phyloP scores from a whole-genome alignment of 768 basidiomycete species.

The Trametes villosa region DNA sequence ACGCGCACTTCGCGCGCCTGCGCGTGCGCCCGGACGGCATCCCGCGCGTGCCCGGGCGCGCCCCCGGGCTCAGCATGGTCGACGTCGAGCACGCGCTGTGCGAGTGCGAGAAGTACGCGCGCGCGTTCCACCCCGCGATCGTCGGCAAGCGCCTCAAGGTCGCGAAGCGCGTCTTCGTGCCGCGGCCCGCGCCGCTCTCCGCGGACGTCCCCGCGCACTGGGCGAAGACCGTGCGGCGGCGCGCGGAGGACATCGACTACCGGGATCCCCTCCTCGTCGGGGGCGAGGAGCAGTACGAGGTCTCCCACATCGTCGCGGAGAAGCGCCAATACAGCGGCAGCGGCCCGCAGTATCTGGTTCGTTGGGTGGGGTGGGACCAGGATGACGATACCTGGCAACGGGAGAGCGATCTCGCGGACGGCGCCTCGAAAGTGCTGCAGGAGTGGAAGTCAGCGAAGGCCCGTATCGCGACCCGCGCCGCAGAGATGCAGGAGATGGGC shows the following conservation, averaged over 20 bases:
- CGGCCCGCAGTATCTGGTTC: conserved; percentile 29
- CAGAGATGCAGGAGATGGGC: conserved; percentile 21
- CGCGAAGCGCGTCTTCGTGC: conserved; percentile 24
- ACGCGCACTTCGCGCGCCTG: conserved; percentile 62
- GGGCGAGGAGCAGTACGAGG: conserved; percentile 30
- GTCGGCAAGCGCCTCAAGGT: conserved; percentile 43
- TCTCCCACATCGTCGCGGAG: conserved; percentile 39
- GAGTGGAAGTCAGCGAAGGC: conserved; percentile 28
- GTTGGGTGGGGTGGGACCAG: conserved; percentile 36
- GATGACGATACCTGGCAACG: conserved; percentile 33
- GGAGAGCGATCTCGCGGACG: conserved; percentile 27
- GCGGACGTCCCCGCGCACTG: conserved; percentile 33
- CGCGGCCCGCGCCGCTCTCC: conserved; percentile 29
- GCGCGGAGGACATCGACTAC: conserved; percentile 10
- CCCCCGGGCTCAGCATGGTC: conserved; percentile 53
- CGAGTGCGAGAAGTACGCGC: conserved; percentile 79
- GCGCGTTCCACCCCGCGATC: conserved; percentile 54
- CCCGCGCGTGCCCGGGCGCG: conserved; percentile 29
- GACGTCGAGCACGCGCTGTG: conserved; percentile 83
- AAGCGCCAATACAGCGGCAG: conserved; percentile 12
- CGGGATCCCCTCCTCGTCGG: conserved; percentile 7
- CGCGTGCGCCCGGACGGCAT: conserved; percentile 37
- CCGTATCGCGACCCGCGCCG: conserved; percentile 20
- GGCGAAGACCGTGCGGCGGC: conserved; percentile 12
- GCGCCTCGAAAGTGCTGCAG: conserved; percentile 27